A percentile compares a stretch with the other conserved stretches of the same genome.
phyloP scores from a whole-genome alignment of 2,329 filamentous ascomycete genomes.

The Colletotrichum eremochloae region DNA sequence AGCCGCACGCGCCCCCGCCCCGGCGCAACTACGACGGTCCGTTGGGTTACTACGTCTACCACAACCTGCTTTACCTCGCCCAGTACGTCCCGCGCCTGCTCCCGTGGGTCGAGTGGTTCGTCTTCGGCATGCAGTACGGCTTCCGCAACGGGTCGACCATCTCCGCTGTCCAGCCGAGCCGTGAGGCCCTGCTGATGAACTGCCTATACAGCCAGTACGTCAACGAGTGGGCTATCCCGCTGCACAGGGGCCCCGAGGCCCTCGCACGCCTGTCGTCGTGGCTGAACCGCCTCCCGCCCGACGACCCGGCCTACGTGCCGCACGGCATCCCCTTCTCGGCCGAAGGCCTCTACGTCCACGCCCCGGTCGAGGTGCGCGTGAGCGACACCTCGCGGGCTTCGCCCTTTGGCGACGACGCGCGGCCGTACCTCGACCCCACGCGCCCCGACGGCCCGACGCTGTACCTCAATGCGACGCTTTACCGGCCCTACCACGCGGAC shows the following conservation, averaged over 20 bases:
- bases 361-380: conserved; percentile 92
- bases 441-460: conserved; percentile 77
- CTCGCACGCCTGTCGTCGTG: conserved; percentile 86
- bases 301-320: conserved; percentile 73
- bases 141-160: conserved; percentile 79
- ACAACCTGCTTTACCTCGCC: conserved; percentile 86
- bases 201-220: conserved; percentile 99
- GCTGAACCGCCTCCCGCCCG: conserved; percentile 75
- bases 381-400: conserved; percentile 71
- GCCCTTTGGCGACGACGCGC: conserved; percentile 41
- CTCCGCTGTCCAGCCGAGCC: conserved; percentile 83
- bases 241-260: conserved; percentile 88
- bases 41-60: conserved; percentile 90
- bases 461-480: conserved; percentile 92
- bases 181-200: conserved; percentile 90
- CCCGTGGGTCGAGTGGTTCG: conserved; percentile 94
- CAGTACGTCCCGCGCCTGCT: conserved; percentile 84
- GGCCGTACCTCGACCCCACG: conserved; percentile 77
- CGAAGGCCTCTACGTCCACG: conserved; percentile 85
- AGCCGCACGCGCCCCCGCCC: conserved; percentile 69
- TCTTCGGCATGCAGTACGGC: conserved; percentile 97
- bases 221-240: conserved; percentile 96
- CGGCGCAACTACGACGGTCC: conserved; percentile 84
- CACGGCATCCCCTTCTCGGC: conserved; percentile 84
- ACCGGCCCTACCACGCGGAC: conserved; percentile 83